Base-by-base conservation (phyloP, 2,329 filamentous ascomycete species). In the Aspergillus hortae region DNA sequence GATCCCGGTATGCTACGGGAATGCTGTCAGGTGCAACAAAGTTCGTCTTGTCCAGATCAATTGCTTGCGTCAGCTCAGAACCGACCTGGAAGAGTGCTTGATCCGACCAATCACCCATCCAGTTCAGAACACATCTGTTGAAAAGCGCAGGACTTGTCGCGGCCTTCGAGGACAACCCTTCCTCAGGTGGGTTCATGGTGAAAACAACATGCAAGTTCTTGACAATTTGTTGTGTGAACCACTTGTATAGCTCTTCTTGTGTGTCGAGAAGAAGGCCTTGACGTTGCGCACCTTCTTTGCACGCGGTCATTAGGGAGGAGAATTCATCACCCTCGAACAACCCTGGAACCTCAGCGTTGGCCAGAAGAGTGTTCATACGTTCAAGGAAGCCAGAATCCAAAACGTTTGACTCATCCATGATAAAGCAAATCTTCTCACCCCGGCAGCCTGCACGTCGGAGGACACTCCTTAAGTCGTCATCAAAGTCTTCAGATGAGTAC, bases 71-170 rank as follows among this genome's bases (percentile, higher is more conserved):
- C 52, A 99, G 84, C 72, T 99, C 94, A 57, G 89, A 91, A 21
- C 89, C 92, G 57, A 99, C 95, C 73, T 99, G 95, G 85, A 95
- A 99, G 17, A 99, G 82, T 35, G 94, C 95, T 75, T 99, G 94
- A 71, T 99, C 94, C 48, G 94, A 99, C 94, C 94, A 99, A 74
- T 99, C 94, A 59, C 94, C 94, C 70, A 99, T 96, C 94, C 94
- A 99, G 75, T 99, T 99, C 62, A 99, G 86, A 45, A 99, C 94
- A 68, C 94, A 99, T 80, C 94, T 88, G 78, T 99, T 99, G 87
- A 99, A 99, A 66, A 99, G 76, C 38, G 94, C 94, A 54, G 94
- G 94, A 81, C 91, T 96, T 3, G 95, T 99, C 25, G 94, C 95
- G 51, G 94, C 94, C 77, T 96, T 97, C 30, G 91, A 96, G 1